These are phyloP conservation scores for Plasmodium fragile DNA, from an alignment of 169 alveolate species.

Conservation along the genomic window DNA sequence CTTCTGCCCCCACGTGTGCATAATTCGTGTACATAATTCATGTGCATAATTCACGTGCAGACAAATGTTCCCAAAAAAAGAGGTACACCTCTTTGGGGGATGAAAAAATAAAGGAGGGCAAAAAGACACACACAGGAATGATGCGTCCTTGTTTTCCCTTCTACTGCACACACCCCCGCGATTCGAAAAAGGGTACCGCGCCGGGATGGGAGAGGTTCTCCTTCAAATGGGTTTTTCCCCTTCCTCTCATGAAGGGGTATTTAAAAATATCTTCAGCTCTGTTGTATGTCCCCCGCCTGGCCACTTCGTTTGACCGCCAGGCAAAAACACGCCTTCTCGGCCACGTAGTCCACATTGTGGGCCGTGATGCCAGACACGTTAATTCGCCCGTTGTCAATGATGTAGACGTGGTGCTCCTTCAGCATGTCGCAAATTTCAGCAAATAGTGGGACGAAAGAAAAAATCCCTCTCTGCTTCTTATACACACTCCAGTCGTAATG, in stretches of 20 bases:
- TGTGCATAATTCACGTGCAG: not conserved
- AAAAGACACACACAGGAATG: not conserved
- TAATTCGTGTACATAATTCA: not conserved
- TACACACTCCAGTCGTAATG: constrained; percentile 58
- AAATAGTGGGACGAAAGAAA: constrained; percentile 57
- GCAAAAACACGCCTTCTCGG: constrained; percentile 36
- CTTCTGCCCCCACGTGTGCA: not conserved
- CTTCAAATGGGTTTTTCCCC: not conserved
- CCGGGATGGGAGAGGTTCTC: not conserved
- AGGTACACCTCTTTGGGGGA: not conserved
- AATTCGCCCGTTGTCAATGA: constrained; percentile 59
- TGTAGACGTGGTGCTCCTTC: constrained; percentile 53
- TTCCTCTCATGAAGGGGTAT: not conserved
- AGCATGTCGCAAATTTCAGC: constrained; percentile 15
- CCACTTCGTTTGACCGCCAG: not conserved
- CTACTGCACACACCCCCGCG: not conserved
- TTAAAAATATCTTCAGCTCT: not conserved
- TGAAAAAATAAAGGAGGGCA: not conserved
- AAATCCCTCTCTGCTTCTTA: constrained; percentile 68
- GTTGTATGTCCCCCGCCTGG: not conserved
- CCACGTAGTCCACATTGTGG: constrained; percentile 50
- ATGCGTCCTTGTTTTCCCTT: not conserved
- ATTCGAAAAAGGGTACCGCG: not conserved
- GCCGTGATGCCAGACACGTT: constrained; percentile 56
- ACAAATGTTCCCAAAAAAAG: not conserved